Evolutionary conservation across 2,329 filamentous ascomycete species (phyloP).

Genomic region (Alternaria sp.): DNA sequence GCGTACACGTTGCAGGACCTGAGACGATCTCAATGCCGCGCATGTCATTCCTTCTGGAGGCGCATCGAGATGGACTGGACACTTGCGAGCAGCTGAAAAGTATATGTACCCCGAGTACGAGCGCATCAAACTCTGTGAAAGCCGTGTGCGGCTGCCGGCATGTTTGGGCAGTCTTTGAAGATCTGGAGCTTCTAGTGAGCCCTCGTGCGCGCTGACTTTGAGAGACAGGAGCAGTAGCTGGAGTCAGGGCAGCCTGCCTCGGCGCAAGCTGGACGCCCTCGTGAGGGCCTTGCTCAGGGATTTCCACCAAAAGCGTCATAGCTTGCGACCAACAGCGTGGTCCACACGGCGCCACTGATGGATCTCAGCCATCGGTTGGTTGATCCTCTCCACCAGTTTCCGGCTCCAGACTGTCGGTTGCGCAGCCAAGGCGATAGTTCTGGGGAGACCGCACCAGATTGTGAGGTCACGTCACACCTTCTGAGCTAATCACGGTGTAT

Average conservation of each 20-base stretch:
- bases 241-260: neutral
- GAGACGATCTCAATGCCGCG: conserved; percentile 2
- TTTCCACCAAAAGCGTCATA: conserved; percentile 26
- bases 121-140: neutral
- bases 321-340: conserved; percentile 37
- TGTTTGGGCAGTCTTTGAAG: neutral
- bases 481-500: conserved; percentile 17
- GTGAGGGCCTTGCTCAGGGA: conserved; percentile 15
- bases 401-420: conserved; percentile 41
- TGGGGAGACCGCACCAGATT: conserved; percentile 7
- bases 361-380: conserved; percentile 36
- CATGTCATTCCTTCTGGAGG: neutral
- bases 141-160: neutral
- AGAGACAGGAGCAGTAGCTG: neutral
- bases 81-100: neutral
- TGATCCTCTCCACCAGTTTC: conserved; percentile 31
- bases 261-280: conserved; percentile 3
- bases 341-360: conserved; percentile 29
- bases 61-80: neutral
- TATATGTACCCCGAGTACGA: neutral
- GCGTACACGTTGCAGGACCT: neutral
- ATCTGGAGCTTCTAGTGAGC: neutral
- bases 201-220: conserved; percentile 1
- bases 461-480: conserved; percentile 25
- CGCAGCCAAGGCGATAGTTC: conserved; percentile 16